Percentiles rank a stretch among this genome's conserved stretches.
These are phyloP conservation scores for Centaurea solstitialis DNA, from an alignment of 129 eudicot species.

Conservation along the genomic window DNA sequence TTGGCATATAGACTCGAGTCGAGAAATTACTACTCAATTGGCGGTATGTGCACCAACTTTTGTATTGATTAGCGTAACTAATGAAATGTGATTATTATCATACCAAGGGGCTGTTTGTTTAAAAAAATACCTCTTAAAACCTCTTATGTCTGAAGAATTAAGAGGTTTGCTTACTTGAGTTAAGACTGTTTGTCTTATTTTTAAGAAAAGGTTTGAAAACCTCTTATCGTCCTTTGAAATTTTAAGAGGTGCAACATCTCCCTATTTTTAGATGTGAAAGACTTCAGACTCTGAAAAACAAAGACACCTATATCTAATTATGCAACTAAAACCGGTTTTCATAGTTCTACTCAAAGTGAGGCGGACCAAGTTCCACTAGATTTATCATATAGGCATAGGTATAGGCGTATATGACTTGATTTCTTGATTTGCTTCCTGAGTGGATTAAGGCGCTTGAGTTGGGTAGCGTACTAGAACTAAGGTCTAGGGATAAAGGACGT, in stretches of 20 bases:
- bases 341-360: background rate
- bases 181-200: too few species aligned
- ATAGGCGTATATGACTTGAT: background rate
- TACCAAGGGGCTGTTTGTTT: background rate
- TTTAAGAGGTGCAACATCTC: too few species aligned
- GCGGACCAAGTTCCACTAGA: background rate
- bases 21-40: constrained; percentile 69
- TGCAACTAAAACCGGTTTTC: background rate
- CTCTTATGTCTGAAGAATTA: too few species aligned
- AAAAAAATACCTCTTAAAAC: too few species aligned
- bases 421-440: background rate
- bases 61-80: background rate
- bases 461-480: background rate
- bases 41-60: constrained; percentile 48
- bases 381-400: background rate
- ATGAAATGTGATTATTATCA: background rate
- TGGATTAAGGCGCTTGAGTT: background rate
- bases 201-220: too few species aligned
- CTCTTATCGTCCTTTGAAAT: too few species aligned
- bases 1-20: constrained; percentile 91
- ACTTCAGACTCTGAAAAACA: too few species aligned
- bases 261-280: too few species aligned
- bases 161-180: too few species aligned
- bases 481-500: background rate
- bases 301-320: background rate